Conservation (phyloP, 768 basidiomycete genomes). For the Amanita exitialis region DNA sequence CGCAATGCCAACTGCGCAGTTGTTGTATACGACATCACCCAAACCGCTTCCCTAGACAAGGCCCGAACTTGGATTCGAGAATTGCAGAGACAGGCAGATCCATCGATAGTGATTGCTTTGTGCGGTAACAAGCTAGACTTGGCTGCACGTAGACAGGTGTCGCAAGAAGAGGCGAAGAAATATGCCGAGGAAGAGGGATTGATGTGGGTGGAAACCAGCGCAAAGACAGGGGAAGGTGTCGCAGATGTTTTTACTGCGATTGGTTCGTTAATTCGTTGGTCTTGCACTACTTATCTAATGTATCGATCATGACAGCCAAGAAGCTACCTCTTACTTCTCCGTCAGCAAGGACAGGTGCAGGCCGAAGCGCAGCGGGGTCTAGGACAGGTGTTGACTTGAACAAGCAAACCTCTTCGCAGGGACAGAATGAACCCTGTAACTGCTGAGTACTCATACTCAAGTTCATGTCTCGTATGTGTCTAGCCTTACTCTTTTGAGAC, state of each 20-base stretch:
- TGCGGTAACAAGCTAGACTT: conserved; percentile 96
- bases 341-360: conserved; percentile 45
- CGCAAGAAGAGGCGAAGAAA: conserved; percentile 84
- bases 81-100: conserved; percentile 95
- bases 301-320: conserved; percentile 46
- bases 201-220: conserved; percentile 89
- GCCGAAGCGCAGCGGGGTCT: conserved; percentile 40
- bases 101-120: conserved; percentile 90
- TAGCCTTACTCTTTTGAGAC: background rate
- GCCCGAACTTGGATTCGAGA: conserved; percentile 95
- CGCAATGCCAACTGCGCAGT: conserved; percentile 91
- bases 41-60: conserved; percentile 84
- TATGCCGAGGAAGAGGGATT: conserved; percentile 88
- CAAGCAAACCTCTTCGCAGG: conserved; percentile 43
- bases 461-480: background rate
- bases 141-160: conserved; percentile 72
- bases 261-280: conserved; percentile 33
- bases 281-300: background rate
- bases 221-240: conserved; percentile 84
- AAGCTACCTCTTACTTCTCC: conserved; percentile 80
- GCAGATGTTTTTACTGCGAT: conserved; percentile 80
- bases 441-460: conserved; percentile 34
- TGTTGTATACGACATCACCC: conserved; percentile 95
- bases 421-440: conserved; percentile 63
- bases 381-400: conserved; percentile 75